Evolutionary conservation across 305 asterid species (phyloP), one percentile per base, ranked within the genome.

Genomic region (Rubia balearica): DNA sequence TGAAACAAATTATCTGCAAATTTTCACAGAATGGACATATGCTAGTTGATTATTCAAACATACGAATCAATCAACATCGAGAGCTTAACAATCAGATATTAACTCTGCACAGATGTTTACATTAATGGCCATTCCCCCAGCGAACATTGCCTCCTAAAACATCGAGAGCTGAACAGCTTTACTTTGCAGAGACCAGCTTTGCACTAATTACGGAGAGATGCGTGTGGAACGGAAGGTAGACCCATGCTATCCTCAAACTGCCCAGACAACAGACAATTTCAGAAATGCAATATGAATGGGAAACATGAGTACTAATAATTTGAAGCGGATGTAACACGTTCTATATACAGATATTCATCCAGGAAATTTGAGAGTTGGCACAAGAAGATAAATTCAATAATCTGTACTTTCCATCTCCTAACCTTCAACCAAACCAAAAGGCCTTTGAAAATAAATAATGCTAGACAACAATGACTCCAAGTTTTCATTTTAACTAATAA

Each of bases 201-300:
- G 7, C 77, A 67, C 77, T 85, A 94, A 53, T 87, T 96, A 74
- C 98, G 95, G 65, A 94, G 89, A 12, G 97, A 87, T 69, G 97
- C 96, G 56, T 74, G 85, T 11, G 99, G 97, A 70, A 94, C 99
- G n/a, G 98, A 86, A 49, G 97, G 98, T 71, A 94, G 79, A 60
- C 97, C 98, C 61, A 94, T 83, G 77, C 89, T 97, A 73, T 94
- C 96, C 76, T 85, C 98, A 73, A 76, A 88, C 99, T 94, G 95
- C 43, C 77, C 74, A 80, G 30, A 16, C 61, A 76, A 6, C 19
- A 27, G 14, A 59, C n/a, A 22, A 67, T 49, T 17, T 8, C 38
- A 56, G 24, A 11, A 1, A 9, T 8, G 1, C 36, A n/a, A 42
- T 64, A 36, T 40, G 68, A 16, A 17, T 40, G 6, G 22, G 49